These are phyloP conservation scores for Puccinia coronata DNA, from an alignment of 1,284 basidiomycete genomes.

Conservation along the genomic window DNA sequence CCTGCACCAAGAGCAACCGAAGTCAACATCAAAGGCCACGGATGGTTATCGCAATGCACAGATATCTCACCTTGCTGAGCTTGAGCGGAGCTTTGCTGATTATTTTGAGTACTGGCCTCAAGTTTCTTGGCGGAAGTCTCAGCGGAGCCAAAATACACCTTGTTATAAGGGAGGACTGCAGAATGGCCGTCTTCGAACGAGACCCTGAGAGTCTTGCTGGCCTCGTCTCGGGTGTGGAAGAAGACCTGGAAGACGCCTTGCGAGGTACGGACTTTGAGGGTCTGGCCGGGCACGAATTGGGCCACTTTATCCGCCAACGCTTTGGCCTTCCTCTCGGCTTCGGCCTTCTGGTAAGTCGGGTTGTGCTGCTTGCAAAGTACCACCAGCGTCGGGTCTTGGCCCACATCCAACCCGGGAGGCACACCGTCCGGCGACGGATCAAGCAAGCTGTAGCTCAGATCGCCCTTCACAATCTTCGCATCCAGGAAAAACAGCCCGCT, in stretches of 20 bases:
- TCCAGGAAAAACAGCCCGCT: slow-evolving; percentile 23
- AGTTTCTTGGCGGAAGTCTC: slow-evolving; percentile 4
- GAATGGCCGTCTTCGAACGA: slow-evolving; percentile 38
- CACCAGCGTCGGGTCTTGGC: slow-evolving; percentile 14
- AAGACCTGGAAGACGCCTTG: slow-evolving; percentile 38
- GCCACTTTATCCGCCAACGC: slow-evolving; percentile 25
- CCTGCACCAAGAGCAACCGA: background rate
- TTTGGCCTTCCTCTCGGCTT: slow-evolving; percentile 36
- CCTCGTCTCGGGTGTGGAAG: slow-evolving; percentile 26
- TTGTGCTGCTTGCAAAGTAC: slow-evolving; percentile 46
- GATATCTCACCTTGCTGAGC: background rate
- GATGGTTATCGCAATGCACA: background rate
- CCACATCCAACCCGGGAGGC: slow-evolving; percentile 7
- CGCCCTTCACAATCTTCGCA: slow-evolving; percentile 25
- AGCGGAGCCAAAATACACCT: slow-evolving; percentile 28
- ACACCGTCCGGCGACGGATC: slow-evolving; percentile 26
- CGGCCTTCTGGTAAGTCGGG: slow-evolving; percentile 21
- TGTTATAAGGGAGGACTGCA: slow-evolving; percentile 26
- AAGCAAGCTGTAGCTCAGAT: slow-evolving; percentile 25
- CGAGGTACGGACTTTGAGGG: slow-evolving; percentile 28
- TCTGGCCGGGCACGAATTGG: background rate
- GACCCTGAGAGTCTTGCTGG: slow-evolving; percentile 16
- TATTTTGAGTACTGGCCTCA: background rate
- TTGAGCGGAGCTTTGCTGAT: background rate
- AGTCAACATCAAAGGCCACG: background rate